These are phyloP conservation scores for Nadsonia commutata DNA, from an alignment of 1,139 yeast species.

Conservation along the genomic window DNA sequence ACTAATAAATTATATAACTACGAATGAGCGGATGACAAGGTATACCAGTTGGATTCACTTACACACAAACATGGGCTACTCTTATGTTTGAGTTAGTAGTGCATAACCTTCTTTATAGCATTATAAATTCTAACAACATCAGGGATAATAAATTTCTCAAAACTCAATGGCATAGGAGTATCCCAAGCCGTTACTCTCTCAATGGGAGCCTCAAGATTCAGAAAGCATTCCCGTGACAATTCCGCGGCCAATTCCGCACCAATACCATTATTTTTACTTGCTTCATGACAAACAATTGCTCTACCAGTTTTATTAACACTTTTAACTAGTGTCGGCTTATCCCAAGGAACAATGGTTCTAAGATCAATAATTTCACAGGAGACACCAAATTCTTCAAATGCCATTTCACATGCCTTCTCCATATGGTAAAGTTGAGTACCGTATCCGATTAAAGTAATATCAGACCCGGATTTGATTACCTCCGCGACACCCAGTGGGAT, in stretches of 20 bases:
- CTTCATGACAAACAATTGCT: slow-evolving; percentile 23
- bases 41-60: not conserved
- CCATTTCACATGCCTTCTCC: slow-evolving; percentile 21
- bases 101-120: slow-evolving; percentile 19
- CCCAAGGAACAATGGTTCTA: slow-evolving; percentile 25
- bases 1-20: not conserved
- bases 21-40: not conserved
- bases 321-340: slow-evolving; percentile 20
- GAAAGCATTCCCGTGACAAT: slow-evolving; percentile 21
- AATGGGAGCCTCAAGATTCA: slow-evolving; percentile 23
- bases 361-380: slow-evolving; percentile 23
- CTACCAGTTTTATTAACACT: slow-evolving; percentile 24
- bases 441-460: slow-evolving; percentile 22
- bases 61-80: not conserved
- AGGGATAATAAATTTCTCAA: slow-evolving; percentile 22
- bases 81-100: slow-evolving; percentile 12
- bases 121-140: slow-evolving; percentile 23
- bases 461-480: slow-evolving; percentile 18
- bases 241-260: slow-evolving; percentile 25
- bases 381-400: slow-evolving; percentile 19
- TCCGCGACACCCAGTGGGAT: slow-evolving; percentile 24
- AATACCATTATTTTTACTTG: slow-evolving; percentile 20
- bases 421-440: slow-evolving; percentile 23
- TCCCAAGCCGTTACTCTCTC: slow-evolving; percentile 25
- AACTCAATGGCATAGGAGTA: slow-evolving; percentile 21